phyloP scores from a whole-genome alignment of 2,329 filamentous ascomycete species.

The Colletotrichum limetticola region DNA sequence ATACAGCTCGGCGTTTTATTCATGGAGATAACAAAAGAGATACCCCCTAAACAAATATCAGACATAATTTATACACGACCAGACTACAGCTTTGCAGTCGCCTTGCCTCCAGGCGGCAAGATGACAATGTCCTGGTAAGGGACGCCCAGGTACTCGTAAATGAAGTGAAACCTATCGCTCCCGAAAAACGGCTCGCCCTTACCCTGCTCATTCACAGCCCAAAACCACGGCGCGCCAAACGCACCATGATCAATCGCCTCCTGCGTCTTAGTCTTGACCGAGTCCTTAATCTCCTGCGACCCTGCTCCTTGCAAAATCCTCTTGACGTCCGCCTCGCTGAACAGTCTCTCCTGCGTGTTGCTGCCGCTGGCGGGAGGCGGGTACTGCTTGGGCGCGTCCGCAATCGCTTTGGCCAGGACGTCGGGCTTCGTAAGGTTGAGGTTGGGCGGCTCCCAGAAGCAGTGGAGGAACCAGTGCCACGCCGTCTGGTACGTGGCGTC shows the following conservation, averaged over 20 bases:
- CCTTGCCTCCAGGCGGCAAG: constrained; percentile 35
- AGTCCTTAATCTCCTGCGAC: constrained; percentile 56
- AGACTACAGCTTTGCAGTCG: constrained; percentile 19
- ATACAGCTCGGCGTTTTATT: constrained; percentile 15
- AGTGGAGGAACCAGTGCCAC: constrained; percentile 66
- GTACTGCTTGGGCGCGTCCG: constrained; percentile 39
- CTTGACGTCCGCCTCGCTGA: constrained; percentile 62
- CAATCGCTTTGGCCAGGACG: constrained; percentile 55
- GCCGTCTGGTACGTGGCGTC: constrained; percentile 60
- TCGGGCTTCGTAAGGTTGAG: constrained; percentile 69
- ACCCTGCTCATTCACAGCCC: constrained; percentile 69
- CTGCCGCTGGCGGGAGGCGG: constrained; percentile 11
- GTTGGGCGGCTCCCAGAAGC: constrained; percentile 71
- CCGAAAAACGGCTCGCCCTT: constrained; percentile 78
- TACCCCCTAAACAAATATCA: constrained; percentile 22
- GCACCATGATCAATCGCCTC: constrained; percentile 73
- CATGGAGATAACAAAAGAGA: constrained; percentile 26
- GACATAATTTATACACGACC: not conserved
- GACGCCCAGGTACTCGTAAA: constrained; percentile 74
- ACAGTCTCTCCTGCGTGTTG: constrained; percentile 47
- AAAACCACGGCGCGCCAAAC: constrained; percentile 82
- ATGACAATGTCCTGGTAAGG: constrained; percentile 66
- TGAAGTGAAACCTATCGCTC: constrained; percentile 78
- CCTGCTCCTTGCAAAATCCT: constrained; percentile 64
- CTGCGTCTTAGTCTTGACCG: constrained; percentile 67